phyloP scores from a whole-genome alignment of 352 stramenopile species.

The Hyaloperonospora arabidopsidis region DNA sequence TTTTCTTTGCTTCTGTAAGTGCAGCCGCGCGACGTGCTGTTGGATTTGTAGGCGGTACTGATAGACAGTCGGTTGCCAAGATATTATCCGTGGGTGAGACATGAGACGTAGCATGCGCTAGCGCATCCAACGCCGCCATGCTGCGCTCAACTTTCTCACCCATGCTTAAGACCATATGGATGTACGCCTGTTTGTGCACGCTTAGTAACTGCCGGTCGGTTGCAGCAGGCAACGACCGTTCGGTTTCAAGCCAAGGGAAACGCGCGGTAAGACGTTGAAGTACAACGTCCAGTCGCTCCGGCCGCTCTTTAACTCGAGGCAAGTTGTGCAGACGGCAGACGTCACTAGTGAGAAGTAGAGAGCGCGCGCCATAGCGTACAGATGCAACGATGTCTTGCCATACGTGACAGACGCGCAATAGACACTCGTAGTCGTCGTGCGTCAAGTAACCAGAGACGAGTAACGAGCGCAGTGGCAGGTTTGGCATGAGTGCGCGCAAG shows the following conservation, averaged over 20 bases:
- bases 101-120: too few species aligned
- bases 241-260: constrained; percentile 32
- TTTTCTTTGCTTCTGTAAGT: constrained; percentile 26
- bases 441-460: constrained; percentile 18
- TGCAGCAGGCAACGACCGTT: constrained; percentile 24
- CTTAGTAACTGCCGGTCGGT: constrained; percentile 43
- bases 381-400: constrained; percentile 26
- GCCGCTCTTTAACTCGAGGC: constrained; percentile 35
- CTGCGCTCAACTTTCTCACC: constrained; percentile 52
- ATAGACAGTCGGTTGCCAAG: too few species aligned
- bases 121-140: constrained; percentile 43
- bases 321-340: constrained; percentile 43
- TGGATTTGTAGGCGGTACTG: too few species aligned
- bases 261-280: constrained; percentile 22
- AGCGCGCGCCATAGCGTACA: constrained; percentile 24
- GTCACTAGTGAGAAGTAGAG: constrained; percentile 42
- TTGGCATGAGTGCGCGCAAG: too few species aligned
- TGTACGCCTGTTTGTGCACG: constrained; percentile 51
- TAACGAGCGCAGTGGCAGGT: constrained; percentile 14
- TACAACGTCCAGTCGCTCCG: constrained; percentile 45
- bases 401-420: constrained; percentile 23
- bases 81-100: too few species aligned
- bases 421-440: constrained; percentile 8
- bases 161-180: constrained; percentile 43
- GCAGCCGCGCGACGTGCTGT: too few species aligned